Evolutionary conservation across 2,329 filamentous ascomycete genomes (phyloP).

Genomic region (Aschersonia sp.): DNA sequence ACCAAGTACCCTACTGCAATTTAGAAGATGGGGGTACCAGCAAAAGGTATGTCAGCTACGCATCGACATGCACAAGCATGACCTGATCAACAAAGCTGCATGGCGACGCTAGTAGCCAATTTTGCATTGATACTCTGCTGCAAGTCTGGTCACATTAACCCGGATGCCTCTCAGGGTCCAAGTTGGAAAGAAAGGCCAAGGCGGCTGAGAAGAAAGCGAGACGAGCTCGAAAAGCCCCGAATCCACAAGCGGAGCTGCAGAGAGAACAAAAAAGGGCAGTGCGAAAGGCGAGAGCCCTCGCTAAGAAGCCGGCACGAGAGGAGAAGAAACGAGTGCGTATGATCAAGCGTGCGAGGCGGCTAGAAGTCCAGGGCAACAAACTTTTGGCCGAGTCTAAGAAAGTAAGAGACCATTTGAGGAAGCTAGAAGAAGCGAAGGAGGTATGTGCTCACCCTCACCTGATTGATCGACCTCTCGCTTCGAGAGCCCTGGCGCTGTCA

Average conservation of each 20-base stretch:
- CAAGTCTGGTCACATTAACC: background rate
- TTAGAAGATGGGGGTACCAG: background rate
- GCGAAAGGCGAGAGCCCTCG: slow-evolving; percentile 14
- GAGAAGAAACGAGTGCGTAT: slow-evolving; percentile 24
- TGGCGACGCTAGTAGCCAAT: too few relatives aligned
- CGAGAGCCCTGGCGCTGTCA: too few relatives aligned
- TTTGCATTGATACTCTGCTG: too few relatives aligned
- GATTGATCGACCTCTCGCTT: background rate
- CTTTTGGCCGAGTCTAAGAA: slow-evolving; percentile 25
- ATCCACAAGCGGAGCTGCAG: background rate
- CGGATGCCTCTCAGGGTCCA: background rate
- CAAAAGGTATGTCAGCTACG: slow-evolving; percentile 1
- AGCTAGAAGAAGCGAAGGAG: slow-evolving; percentile 7
- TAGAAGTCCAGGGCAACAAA: slow-evolving; percentile 24
- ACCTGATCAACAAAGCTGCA: too few relatives aligned
- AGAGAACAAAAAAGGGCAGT: slow-evolving; percentile 15
- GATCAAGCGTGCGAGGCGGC: slow-evolving; percentile 20
- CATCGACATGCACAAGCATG: too few relatives aligned
- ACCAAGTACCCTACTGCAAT: background rate
- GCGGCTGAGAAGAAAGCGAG: background rate
- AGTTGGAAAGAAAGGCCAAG: background rate
- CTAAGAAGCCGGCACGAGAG: slow-evolving; percentile 15
- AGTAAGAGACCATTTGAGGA: slow-evolving; percentile 13
- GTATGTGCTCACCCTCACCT: slow-evolving; percentile 1
- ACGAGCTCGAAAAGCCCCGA: background rate